Evolutionary conservation across 805 yeast genomes (phyloP), one percentile per base, ranked within the genome.

Genomic region (Starmerella asiatica): DNA sequence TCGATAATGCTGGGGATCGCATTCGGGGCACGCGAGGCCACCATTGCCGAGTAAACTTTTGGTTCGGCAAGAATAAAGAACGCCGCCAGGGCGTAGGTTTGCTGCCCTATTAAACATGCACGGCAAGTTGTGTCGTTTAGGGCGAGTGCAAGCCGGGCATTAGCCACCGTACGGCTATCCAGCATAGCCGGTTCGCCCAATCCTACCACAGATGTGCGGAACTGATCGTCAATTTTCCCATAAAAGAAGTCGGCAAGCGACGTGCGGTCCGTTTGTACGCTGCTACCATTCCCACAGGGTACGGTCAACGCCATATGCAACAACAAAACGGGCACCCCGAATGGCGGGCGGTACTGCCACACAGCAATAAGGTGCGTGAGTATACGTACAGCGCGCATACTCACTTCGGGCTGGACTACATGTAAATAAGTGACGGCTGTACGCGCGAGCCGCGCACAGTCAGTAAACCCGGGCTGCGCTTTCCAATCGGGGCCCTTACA

Each of bases 221-320:
- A 15, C 8, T 15, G 8, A 14, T 28, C 31, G n/a, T 9, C 17
- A 28, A 9, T 15, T 6, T 15, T 15, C 8, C 8, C 15, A 15
- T 28, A 35, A n/a, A 33, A n/a, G 24, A 23, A 37, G 3, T 30
- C 29, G 18, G 19, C 18, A 2, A 37, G 29, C 16, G 31, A 29
- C 14, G 7, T 16, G 5, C 26, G 7, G 6, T 32, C 34, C 2
- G 38, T 2, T 9, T 21, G 15, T 5, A 21, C 15, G 2, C 37
- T 17, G 21, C 42, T 34, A 2, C 47, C 39, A 19, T 37, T 44
- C 3, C 34, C 37, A 27, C 32, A 44, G 1, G 42, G 41, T 1
- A 40, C 32, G 2, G 21, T 18, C 2, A 32, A 16, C 11, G 44
- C 30, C 34, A 31, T 16, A 5, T 23, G 21, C 16, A 28, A 19